Base-by-base conservation (phyloP, 306 rosid genomes). In the Hippophae tibetana region DNA sequence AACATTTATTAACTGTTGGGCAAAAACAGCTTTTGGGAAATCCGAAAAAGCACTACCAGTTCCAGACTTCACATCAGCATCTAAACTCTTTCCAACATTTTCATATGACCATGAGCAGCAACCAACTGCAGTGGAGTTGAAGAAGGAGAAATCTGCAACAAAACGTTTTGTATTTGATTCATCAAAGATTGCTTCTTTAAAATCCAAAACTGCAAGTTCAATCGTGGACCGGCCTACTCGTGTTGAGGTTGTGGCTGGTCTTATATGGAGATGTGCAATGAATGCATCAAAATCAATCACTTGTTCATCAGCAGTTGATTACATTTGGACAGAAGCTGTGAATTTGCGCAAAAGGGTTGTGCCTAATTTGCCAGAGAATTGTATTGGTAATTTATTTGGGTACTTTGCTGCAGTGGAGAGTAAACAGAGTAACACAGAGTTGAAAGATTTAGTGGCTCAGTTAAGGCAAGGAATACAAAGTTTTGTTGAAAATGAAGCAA, bases 191-290 rank as follows among this genome's bases (percentile, higher is more conserved):
- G 53, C 74, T 10, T 52, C 54, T 5, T 64, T 83, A 31, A 74
- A 83, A 67, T 47, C 60, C 14, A 61, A 74, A 40, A 52, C 53
- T 41, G 69, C 60, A 4, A 42, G 60, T 14, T 45, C 26, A 3
- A 8, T 9, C 10, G 54, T 9, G 42, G 27, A 53, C n/a, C 26
- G 57, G 8, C 83, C 89, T 8, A 64, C 83, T 5, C 59, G 78
- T 11, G 43, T 73, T 9, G 83, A 80, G 67, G 76, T 56, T 11
- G 77, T 77, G 13, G 56, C 84, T 3, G 73, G 72, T 2, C 69
- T 85, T 42, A n/a, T 85, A 7, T 85, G 82, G 89, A 78, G 62
- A 69, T 77, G 68, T 54, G 60, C 73, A 1, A 62, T 66, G 69
- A 62, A 1, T 31, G 38, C 38, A 8, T 72, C 69, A 1, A 48